These are phyloP conservation scores for Mytilinidion resinicola DNA, from an alignment of 495 filamentous ascomycete genomes.

Conservation along the genomic window DNA sequence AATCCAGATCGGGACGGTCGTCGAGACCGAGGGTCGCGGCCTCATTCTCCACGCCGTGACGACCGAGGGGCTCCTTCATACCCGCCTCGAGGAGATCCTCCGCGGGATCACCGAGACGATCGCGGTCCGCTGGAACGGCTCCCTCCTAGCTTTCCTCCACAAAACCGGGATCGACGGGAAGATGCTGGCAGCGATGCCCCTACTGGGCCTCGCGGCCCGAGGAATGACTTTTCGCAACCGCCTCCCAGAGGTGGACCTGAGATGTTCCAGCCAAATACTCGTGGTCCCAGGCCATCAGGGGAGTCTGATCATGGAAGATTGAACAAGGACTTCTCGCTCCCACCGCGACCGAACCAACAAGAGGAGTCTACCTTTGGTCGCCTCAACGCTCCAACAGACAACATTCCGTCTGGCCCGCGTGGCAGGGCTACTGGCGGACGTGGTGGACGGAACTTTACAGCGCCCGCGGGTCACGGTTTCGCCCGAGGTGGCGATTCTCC, in stretches of 20 bases:
- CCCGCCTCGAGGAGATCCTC: conserved; percentile 32
- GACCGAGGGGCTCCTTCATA: conserved; percentile 36
- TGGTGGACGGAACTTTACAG: conserved; percentile 35
- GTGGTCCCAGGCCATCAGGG: conserved; percentile 10
- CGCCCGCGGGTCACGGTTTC: conserved; percentile 26
- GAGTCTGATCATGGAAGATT: conserved; percentile 28
- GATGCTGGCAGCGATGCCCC: conserved; percentile 22
- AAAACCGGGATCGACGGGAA: conserved; percentile 28
- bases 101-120: conserved; percentile 43
- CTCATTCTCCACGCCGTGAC: conserved; percentile 46
- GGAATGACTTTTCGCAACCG: conserved; percentile 7
- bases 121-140: conserved; percentile 16
- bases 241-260: conserved; percentile 18
- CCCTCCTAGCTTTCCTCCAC: conserved; percentile 2
- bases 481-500: conserved; percentile 4
- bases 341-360: conserved; percentile 18
- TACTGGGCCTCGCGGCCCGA: conserved; percentile 31
- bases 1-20: conserved; percentile 40
- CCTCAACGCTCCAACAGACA: conserved; percentile 45
- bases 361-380: conserved; percentile 40
- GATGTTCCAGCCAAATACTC: conserved; percentile 22
- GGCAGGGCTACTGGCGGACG: conserved; percentile 39
- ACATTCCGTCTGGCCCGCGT: conserved; percentile 68
- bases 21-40: conserved; percentile 42
- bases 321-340: conserved; percentile 23